Evolutionary conservation across 139 green algal genomes (phyloP).

Genomic region (Chlamydomonas incerta): DNA sequence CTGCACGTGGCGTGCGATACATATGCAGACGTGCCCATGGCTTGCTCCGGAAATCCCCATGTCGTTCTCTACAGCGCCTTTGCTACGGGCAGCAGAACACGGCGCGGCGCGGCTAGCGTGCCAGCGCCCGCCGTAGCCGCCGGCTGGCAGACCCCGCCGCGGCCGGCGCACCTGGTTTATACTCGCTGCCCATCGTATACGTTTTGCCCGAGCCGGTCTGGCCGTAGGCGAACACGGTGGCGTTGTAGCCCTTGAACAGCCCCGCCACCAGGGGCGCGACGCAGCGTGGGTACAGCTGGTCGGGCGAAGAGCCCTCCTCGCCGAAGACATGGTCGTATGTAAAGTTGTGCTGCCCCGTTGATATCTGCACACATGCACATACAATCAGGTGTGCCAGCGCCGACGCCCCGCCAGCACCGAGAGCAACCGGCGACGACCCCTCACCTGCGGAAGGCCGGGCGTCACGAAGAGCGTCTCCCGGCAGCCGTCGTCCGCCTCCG

Average conservation of each 20-base stretch:
- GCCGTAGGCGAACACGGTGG: slow-evolving; percentile 84
- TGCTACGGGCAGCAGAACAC: too few species aligned
- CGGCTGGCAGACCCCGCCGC: too few species aligned
- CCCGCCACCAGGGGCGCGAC: slow-evolving; percentile 87
- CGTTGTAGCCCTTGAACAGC: slow-evolving; percentile 94
- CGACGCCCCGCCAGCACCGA: background rate
- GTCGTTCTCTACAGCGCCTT: too few species aligned
- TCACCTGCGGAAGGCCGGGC: slow-evolving; percentile 52
- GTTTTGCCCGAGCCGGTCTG: slow-evolving; percentile 89
- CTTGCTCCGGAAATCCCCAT: too few species aligned
- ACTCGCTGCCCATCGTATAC: slow-evolving; percentile 91
- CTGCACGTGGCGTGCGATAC: too few species aligned
- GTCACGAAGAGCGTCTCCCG: slow-evolving; percentile 73
- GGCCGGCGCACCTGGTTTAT: slow-evolving; percentile 56
- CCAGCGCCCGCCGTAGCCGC: too few species aligned
- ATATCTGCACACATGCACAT: slow-evolving; percentile 52
- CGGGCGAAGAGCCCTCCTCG: slow-evolving; percentile 41
- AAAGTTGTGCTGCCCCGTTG: slow-evolving; percentile 72
- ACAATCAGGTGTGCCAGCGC: background rate
- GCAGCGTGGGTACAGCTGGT: slow-evolving; percentile 76
- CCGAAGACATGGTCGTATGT: slow-evolving; percentile 91
- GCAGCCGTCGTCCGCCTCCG: slow-evolving; percentile 80
- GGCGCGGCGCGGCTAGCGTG: too few species aligned
- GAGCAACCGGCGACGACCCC: background rate
- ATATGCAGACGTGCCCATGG: too few species aligned